A percentile compares a stretch with the other conserved stretches of the same genome.
Conservation (phyloP, 768 basidiomycete species). For the Exidia glandulosa region DNA sequence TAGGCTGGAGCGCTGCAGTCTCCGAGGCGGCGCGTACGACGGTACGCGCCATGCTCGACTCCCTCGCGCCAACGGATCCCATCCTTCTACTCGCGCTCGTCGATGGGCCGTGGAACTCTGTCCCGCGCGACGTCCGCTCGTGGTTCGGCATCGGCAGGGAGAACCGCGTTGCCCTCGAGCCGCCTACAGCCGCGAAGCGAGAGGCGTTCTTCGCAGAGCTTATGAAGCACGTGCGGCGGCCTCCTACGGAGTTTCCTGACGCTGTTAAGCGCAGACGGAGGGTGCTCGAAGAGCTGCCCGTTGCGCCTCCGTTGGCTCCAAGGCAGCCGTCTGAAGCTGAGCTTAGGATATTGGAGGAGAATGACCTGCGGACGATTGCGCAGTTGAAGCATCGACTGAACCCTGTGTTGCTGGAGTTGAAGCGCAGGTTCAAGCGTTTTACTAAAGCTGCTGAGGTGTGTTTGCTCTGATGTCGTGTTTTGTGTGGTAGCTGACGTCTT, state of each 20-base stretch:
- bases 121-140: constrained; percentile 72
- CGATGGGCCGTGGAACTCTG: constrained; percentile 56
- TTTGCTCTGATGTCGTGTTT: constrained; percentile 6
- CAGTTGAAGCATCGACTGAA: constrained; percentile 85
- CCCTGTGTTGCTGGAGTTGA: constrained; percentile 77
- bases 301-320: constrained; percentile 86
- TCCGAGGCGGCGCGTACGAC: constrained; percentile 77
- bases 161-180: constrained; percentile 54
- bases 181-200: constrained; percentile 47
- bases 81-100: constrained; percentile 85
- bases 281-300: constrained; percentile 71
- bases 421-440: constrained; percentile 86
- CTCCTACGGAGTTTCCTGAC: constrained; percentile 84
- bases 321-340: constrained; percentile 72
- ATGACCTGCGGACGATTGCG: constrained; percentile 65
- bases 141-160: constrained; percentile 81
- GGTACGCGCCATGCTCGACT: constrained; percentile 83
- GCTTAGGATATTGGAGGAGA: constrained; percentile 70
- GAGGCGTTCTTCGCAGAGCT: constrained; percentile 66
- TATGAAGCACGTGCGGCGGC: constrained; percentile 54
- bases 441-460: constrained; percentile 67
- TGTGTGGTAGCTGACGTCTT: neutral
- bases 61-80: constrained; percentile 83
- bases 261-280: constrained; percentile 65
- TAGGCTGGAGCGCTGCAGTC: constrained; percentile 76